Evolutionary conservation across 73 alveolate genomes (phyloP), one percentile per base, ranked within the genome.

Genomic region (Paraurostyla sp.): DNA sequence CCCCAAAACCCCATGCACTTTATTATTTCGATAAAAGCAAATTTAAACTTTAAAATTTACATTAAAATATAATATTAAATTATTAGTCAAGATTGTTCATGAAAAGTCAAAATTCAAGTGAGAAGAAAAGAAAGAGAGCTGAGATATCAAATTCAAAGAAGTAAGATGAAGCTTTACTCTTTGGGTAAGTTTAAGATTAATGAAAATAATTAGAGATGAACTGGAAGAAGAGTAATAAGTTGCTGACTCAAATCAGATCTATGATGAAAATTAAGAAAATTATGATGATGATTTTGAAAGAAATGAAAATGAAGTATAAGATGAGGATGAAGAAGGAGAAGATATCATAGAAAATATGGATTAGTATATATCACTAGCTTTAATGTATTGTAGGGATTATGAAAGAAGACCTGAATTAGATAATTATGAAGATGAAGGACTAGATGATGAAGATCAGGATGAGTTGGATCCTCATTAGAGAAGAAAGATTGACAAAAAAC

Each of bases 371-470:
- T 18, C 23, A 36, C 23, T 23, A 41, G 38, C 33, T 0, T 0
- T 42, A 43, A 11, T 59, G 49, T 2, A 22, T 51, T 51, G 20
- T 25, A 83, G 89, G 22, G 99, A 97, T 85, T 98, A 98, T 84
- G 80, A 95, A 54, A 87, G 96, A 20, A 95, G 93, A 35, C 97
- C 96, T 35, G 97, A 93, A 80, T 88, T 97, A 54, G 99, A 98
- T 86, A 62, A 89, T 59, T 98, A 96, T 84, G 99, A 98, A 60
- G 82, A 54, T 32, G 98, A 90, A n/a, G 99, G 98, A 33, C 27
- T 98, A 38, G 97, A 97, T 84, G 98, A 93, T 59, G 99, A 97
- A 20, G 95, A 90, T 22, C 89, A 93, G 71, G 95, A 89, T 20
- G 92, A 91, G 40, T 71, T 96, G 90, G 91, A 97, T 73, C 82